phyloP scores from a whole-genome alignment of 1,139 yeast genomes.

The Yamadazyma membranifaciens region DNA sequence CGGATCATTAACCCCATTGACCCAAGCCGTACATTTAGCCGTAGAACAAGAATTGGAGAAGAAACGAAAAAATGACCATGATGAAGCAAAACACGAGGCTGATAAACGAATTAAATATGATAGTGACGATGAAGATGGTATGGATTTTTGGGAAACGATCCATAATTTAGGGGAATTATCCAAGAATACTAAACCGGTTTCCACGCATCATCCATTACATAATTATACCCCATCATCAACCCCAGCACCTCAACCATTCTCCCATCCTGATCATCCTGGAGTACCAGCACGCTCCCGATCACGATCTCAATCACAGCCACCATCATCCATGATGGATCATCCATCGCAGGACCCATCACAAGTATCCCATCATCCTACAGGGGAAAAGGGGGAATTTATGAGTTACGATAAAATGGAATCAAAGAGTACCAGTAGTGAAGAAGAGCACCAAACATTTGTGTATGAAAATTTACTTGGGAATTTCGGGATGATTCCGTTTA shows the following conservation, averaged over 20 bases:
- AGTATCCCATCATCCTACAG: conserved; percentile 1
- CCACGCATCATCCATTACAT: conserved; percentile 51
- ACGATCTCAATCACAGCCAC: neutral
- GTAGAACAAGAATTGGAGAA: conserved; percentile 33
- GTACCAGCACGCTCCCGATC: neutral
- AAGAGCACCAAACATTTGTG: conserved; percentile 13
- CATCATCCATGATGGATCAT: neutral
- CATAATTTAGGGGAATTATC: conserved; percentile 41
- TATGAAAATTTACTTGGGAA: conserved; percentile 18
- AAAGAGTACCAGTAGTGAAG: conserved; percentile 9
- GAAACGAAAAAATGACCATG: conserved; percentile 11
- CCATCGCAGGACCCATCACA: neutral
- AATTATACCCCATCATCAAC: conserved; percentile 22
- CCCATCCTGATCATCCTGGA: conserved; percentile 6
- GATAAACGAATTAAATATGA: conserved; percentile 14
- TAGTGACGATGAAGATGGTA: conserved; percentile 38
- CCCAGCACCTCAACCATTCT: conserved; percentile 17
- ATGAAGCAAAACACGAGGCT: conserved; percentile 7
- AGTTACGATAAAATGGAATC: neutral
- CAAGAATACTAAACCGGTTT: conserved; percentile 29
- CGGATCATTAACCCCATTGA: conserved; percentile 34
- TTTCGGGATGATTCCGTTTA: conserved; percentile 19
- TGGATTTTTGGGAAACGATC: conserved; percentile 73
- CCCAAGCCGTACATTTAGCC: conserved; percentile 45
- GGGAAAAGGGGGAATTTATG: conserved; percentile 2